These are phyloP conservation scores for Lentinula raphanica DNA, from an alignment of 768 basidiomycete species.

Conservation along the genomic window DNA sequence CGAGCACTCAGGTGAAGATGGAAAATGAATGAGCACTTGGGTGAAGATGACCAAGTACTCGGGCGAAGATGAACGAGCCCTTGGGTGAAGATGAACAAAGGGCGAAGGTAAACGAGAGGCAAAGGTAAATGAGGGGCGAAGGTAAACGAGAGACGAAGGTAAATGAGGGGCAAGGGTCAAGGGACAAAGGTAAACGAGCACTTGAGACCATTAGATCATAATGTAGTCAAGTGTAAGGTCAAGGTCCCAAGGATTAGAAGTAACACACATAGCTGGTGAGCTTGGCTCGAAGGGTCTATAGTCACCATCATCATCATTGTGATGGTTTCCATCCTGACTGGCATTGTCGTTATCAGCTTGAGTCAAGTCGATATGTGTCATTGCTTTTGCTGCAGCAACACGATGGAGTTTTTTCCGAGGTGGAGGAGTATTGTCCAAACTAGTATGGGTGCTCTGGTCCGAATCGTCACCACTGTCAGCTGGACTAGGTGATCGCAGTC, in stretches of 20 bases:
- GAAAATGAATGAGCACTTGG: too few species aligned
- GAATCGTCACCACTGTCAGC: background rate
- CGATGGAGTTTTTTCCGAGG: background rate
- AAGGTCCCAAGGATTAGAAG: background rate
- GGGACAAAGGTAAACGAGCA: too few species aligned
- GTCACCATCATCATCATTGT: background rate
- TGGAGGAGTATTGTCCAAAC: background rate
- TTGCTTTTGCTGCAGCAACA: background rate
- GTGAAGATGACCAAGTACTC: too few species aligned
- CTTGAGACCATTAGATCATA: background rate
- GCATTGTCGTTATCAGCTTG: background rate
- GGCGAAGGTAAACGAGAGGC: too few species aligned
- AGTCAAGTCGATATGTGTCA: background rate
- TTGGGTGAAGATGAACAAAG: too few species aligned
- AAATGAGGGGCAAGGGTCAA: too few species aligned
- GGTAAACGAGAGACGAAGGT: too few species aligned
- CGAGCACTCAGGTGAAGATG: too few species aligned
- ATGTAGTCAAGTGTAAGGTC: background rate
- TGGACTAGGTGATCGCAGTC: background rate
- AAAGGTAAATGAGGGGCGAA: too few species aligned
- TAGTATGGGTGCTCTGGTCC: background rate
- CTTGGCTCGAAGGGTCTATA: background rate
- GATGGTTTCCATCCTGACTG: background rate
- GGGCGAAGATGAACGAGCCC: too few species aligned
- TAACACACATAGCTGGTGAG: background rate